A percentile compares a stretch with the other conserved stretches of the same genome.
These are phyloP conservation scores for Cryphonectria carpinicola DNA, from an alignment of 2,329 filamentous ascomycete genomes.

Conservation along the genomic window DNA sequence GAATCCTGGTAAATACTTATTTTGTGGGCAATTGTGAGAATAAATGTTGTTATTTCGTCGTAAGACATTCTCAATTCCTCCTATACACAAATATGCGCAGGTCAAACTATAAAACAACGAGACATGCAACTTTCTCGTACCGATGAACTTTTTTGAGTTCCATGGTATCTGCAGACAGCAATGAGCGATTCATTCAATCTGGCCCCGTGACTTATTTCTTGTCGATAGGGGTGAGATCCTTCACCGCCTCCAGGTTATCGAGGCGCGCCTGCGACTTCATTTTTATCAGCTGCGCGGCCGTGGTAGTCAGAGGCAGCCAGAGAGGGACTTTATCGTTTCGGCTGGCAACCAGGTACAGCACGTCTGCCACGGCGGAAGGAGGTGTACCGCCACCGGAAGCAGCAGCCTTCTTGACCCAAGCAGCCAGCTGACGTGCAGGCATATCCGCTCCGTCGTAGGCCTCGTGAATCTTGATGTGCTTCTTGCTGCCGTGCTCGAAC, in stretches of 20 bases:
- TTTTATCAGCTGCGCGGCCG: conserved; percentile 3
- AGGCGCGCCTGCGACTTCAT: conserved; percentile 12
- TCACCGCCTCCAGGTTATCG: conserved; percentile 12
- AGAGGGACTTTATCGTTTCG: conserved; percentile 5
- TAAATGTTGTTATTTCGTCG: background rate
- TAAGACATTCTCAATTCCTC: background rate
- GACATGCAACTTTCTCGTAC: background rate
- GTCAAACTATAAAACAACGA: background rate
- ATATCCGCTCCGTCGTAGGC: conserved; percentile 11
- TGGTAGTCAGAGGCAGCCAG: conserved; percentile 9
- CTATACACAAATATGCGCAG: background rate
- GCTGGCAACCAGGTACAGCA: conserved; percentile 6
- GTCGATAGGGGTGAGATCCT: background rate
- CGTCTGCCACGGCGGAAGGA: conserved; percentile 1
- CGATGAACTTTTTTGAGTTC: background rate
- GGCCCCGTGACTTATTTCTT: background rate
- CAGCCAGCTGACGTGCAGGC: conserved; percentile 8
- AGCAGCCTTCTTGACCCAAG: conserved; percentile 4
- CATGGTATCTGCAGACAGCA: background rate
- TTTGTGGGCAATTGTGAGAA: background rate
- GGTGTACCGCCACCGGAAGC: background rate
- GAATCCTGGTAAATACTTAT: background rate
- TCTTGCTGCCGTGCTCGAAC: conserved; percentile 13
- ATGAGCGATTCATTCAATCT: background rate
- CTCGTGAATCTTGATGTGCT: conserved; percentile 6